Conservation (phyloP, 495 filamentous ascomycete species). For the Baudoinia panamericana region DNA sequence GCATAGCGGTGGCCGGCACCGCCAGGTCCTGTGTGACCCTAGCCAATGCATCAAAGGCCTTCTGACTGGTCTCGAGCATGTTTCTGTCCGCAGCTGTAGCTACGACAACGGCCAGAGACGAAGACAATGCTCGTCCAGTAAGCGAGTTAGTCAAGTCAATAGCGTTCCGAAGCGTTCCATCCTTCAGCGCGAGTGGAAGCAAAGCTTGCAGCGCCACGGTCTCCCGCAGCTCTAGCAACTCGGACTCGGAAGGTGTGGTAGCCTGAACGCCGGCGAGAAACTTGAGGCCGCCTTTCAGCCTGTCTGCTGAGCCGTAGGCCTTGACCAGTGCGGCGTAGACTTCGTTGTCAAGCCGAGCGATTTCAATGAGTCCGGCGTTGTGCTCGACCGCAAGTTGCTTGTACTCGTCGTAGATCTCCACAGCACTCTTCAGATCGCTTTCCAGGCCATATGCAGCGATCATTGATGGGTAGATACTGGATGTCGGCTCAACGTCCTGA, state of each 20-base stretch:
- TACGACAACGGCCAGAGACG: slow-evolving; percentile 46
- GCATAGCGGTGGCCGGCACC: slow-evolving; percentile 61
- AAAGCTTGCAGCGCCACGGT: slow-evolving; percentile 59
- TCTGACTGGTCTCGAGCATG: slow-evolving; percentile 51
- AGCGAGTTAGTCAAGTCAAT: slow-evolving; percentile 38
- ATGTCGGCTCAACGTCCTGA: slow-evolving; percentile 54
- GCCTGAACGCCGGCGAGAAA: slow-evolving; percentile 70
- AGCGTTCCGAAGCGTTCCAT: slow-evolving; percentile 48
- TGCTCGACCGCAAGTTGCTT: slow-evolving; percentile 66
- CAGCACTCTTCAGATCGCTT: slow-evolving; percentile 73
- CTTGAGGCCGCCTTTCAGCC: slow-evolving; percentile 59
- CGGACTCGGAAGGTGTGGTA: slow-evolving; percentile 35
- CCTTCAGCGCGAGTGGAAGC: slow-evolving; percentile 54
- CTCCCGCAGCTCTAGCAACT: slow-evolving; percentile 47
- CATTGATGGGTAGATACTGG: slow-evolving; percentile 78
- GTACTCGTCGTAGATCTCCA: slow-evolving; percentile 93
- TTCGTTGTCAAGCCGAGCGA: slow-evolving; percentile 61
- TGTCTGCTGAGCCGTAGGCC: slow-evolving; percentile 69
- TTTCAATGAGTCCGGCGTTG: slow-evolving; percentile 58
- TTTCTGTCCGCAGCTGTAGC: slow-evolving; percentile 68
- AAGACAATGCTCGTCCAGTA: slow-evolving; percentile 34
- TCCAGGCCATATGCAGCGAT: slow-evolving; percentile 75
- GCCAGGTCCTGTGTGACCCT: slow-evolving; percentile 39
- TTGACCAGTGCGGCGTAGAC: slow-evolving; percentile 82
- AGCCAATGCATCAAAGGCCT: slow-evolving; percentile 44